Evolutionary conservation across 2,329 filamentous ascomycete species (phyloP), one percentile per base, ranked within the genome.

Genomic region (Colletotrichum cordylinicola): DNA sequence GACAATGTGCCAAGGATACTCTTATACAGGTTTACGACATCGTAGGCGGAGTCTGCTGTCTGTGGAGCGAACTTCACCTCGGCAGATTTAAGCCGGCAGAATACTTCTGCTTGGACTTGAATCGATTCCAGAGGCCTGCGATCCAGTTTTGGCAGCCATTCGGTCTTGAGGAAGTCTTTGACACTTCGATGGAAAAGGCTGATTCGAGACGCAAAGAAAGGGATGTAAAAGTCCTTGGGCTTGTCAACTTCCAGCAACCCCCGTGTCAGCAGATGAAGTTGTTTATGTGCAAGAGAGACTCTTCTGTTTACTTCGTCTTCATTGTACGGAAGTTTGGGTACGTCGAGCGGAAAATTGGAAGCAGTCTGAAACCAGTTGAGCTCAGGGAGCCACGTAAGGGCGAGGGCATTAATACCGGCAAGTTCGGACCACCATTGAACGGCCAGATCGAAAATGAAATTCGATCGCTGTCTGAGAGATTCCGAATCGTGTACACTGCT

Each of bases 161-260:
- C n/a, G n/a, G 0, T 13, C n/a, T 21, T 0, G 0, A 48, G n/a
- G 5, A 48, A 48, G 2, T 21, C 43, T 48, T 4, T 21, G 43
- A 48, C 43, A 48, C 43, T 48, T 7, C 43, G 43, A 7, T 48
- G 43, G n/a, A 21, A 48, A 7, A 48, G 12, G 5, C 43, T 10
- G 10, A 48, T 21, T 7, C 10, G 9, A 7, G 43, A 48, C 2
- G 9, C 3, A 12, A 48, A 48, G 3, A 10, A 43, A 2, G 39
- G 37, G 9, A 4, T 18, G 8, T 18, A 4, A 39, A 18, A 39
- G 4, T 39, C 15, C 16, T 1, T 16, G 1, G 39, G 4, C 2
- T 18, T 48, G 6, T 4, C 9, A 48, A 48, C 43, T 21, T 48
- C 18, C 10, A 48, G 0, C 5, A 48, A 12, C n/a, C 43, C 43